phyloP scores from a whole-genome alignment of 2,329 filamentous ascomycete species.

The Aspergillus piperis region DNA sequence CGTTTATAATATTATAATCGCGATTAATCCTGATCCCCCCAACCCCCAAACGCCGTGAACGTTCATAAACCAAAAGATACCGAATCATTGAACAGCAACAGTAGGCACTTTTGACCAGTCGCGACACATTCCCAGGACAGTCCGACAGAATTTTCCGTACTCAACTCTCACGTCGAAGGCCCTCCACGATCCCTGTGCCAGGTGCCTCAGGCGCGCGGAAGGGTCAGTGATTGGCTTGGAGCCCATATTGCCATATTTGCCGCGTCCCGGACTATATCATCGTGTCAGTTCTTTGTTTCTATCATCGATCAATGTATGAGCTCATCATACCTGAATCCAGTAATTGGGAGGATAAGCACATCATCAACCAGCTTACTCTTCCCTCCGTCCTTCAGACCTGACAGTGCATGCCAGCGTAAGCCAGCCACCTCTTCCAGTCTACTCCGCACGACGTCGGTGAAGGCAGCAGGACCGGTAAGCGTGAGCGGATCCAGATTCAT shows the following conservation, averaged over 20 bases:
- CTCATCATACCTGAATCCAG: slow-evolving; percentile 33
- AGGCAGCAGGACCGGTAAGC: slow-evolving; percentile 34
- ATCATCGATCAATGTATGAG: no score
- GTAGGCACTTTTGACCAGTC: slow-evolving; percentile 30
- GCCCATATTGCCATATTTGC: slow-evolving; percentile 34
- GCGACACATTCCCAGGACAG: slow-evolving; percentile 32
- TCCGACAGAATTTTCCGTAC: slow-evolving; percentile 36
- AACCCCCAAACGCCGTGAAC: no score
- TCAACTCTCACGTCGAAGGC: slow-evolving; percentile 30
- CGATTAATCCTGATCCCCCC: no score
- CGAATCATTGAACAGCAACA: no score
- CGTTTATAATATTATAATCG: no score
- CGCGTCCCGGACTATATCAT: slow-evolving; percentile 25
- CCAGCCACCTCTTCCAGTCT: slow-evolving; percentile 26
- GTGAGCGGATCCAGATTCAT: slow-evolving; percentile 28
- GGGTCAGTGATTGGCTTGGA: slow-evolving; percentile 33
- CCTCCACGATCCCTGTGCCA: slow-evolving; percentile 35
- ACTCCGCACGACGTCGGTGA: slow-evolving; percentile 28
- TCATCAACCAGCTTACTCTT: slow-evolving; percentile 33
- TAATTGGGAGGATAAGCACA: slow-evolving; percentile 37
- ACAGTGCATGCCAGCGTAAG: slow-evolving; percentile 36
- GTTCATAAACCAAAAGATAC: no score
- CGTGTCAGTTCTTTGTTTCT: not conserved
- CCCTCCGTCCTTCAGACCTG: slow-evolving; percentile 32
- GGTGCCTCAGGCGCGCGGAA: slow-evolving; percentile 31